Conservation (phyloP, 345 rosid species). For the Arabidopsis suecica region DNA sequence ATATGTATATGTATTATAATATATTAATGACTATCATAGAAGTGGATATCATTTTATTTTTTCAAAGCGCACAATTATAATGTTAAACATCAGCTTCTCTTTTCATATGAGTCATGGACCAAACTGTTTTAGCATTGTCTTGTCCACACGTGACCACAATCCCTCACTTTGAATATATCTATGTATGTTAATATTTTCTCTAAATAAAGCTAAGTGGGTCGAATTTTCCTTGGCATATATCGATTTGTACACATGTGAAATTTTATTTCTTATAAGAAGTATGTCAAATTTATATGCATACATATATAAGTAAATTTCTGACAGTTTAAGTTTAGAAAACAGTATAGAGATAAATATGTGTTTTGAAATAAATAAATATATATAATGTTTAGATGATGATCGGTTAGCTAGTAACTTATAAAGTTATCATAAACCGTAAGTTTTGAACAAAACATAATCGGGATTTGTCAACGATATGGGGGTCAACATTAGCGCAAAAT, state of each 20-base stretch:
- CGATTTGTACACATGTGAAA: slow-evolving; percentile 7
- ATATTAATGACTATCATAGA: slow-evolving; percentile 3
- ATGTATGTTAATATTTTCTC: neutral
- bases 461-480: slow-evolving; percentile 14
- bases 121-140: slow-evolving; percentile 41
- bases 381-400: neutral
- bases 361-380: neutral
- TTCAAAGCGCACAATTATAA: slow-evolving; percentile 32
- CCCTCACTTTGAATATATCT: slow-evolving; percentile 13
- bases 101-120: slow-evolving; percentile 45
- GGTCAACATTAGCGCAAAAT: slow-evolving; percentile 9
- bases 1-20: neutral
- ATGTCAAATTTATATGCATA: neutral
- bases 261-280: neutral
- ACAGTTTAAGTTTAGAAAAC: neutral
- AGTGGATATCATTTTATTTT: slow-evolving; percentile 8
- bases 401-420: neutral
- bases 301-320: neutral
- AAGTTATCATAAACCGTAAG: neutral
- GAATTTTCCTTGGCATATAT: neutral
- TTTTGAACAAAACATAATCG: slow-evolving; percentile 18
- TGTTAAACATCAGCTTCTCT: slow-evolving; percentile 22
- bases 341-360: neutral
- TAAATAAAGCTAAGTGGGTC: slow-evolving; percentile 27
- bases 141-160: slow-evolving; percentile 43